Percentiles rank a stretch among this genome's conserved stretches.
Conservation (phyloP, 2,329 filamentous ascomycete genomes). For the Trichoderma sp. region DNA sequence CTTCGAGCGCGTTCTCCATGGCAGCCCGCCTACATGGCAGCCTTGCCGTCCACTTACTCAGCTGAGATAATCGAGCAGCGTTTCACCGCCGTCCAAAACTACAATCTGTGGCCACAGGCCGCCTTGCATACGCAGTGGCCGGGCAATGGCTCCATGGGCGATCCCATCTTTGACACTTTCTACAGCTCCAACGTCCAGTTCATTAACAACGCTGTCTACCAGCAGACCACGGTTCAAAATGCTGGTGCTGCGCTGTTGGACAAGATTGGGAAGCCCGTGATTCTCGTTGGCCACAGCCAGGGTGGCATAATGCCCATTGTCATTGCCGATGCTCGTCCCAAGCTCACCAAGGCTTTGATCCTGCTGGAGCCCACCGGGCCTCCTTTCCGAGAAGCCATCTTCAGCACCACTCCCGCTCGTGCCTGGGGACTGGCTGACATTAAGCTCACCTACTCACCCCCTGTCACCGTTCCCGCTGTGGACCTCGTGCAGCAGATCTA, state of each 20-base stretch:
- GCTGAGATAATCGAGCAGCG: conserved; percentile 39
- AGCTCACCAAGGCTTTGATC: conserved; percentile 44
- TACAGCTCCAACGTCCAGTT: conserved; percentile 44
- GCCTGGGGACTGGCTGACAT: conserved; percentile 51
- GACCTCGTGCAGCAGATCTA: conserved; percentile 38
- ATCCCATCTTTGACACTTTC: conserved; percentile 44
- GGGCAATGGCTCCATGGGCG: conserved; percentile 41
- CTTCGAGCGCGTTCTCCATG: conserved; percentile 48
- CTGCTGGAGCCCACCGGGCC: conserved; percentile 50
- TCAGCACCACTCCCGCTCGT: conserved; percentile 37
- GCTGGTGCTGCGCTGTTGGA: conserved; percentile 47
- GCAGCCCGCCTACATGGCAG: conserved; percentile 32
- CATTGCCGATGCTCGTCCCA: conserved; percentile 44
- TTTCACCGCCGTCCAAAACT: conserved; percentile 40
- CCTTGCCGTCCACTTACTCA: conserved; percentile 31
- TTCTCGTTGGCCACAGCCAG: conserved; percentile 49
- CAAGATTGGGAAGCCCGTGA: conserved; percentile 42
- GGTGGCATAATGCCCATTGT: conserved; percentile 46
- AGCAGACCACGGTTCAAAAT: conserved; percentile 40
- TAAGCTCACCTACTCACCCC: conserved; percentile 50
- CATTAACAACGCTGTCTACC: conserved; percentile 34
- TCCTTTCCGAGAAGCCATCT: conserved; percentile 46
- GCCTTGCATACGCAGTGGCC: conserved; percentile 46
- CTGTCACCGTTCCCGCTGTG: conserved; percentile 37
- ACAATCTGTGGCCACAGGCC: conserved; percentile 43